phyloP scores from a whole-genome alignment of 2,329 filamentous ascomycete species.

The Basipetospora chlamydospora region DNA sequence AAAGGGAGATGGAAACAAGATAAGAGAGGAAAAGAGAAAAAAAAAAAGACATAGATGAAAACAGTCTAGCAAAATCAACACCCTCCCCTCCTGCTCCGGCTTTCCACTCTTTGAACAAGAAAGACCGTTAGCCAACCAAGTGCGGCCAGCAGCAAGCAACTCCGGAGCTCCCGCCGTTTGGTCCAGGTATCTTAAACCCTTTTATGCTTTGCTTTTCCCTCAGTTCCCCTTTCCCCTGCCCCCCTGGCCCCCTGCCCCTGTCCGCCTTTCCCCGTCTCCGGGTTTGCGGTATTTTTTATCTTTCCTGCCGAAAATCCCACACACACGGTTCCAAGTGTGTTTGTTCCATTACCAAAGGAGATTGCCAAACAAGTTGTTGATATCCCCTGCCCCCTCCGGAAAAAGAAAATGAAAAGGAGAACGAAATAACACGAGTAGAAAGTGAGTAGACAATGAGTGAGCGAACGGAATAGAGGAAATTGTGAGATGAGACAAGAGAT shows the following conservation, averaged over 20 bases:
- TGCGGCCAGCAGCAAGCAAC: slow-evolving; percentile 2
- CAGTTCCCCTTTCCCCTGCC: too few relatives aligned
- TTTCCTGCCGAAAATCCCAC: slow-evolving; percentile 24
- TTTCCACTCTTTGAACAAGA: not conserved
- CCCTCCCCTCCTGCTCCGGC: not conserved
- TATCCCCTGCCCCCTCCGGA: slow-evolving; percentile 15
- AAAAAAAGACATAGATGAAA: slow-evolving; percentile 9
- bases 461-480: slow-evolving; percentile 5
- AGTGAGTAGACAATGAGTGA: slow-evolving; percentile 2
- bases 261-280: slow-evolving; percentile 6
- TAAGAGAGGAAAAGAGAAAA: slow-evolving; percentile 8
- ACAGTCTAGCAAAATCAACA: slow-evolving; percentile 7
- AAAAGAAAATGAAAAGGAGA: slow-evolving; percentile 9
- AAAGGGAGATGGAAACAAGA: slow-evolving; percentile 11
- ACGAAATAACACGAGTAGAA: slow-evolving; percentile 7
- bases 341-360: slow-evolving; percentile 7
- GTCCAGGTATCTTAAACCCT: slow-evolving; percentile 4
- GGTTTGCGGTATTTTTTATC: slow-evolving; percentile 16
- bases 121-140: slow-evolving; percentile 1
- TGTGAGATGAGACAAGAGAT: slow-evolving; percentile 3
- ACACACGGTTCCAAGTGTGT: slow-evolving; percentile 1
- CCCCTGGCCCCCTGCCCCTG: slow-evolving; percentile 5
- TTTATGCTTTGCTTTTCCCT: slow-evolving; percentile 8
- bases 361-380: slow-evolving; percentile 19
- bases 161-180: slow-evolving; percentile 3